Evolutionary conservation across 495 filamentous ascomycete genomes (phyloP), one percentile per base, ranked within the genome.

Genomic region (Cetradonia linearis): DNA sequence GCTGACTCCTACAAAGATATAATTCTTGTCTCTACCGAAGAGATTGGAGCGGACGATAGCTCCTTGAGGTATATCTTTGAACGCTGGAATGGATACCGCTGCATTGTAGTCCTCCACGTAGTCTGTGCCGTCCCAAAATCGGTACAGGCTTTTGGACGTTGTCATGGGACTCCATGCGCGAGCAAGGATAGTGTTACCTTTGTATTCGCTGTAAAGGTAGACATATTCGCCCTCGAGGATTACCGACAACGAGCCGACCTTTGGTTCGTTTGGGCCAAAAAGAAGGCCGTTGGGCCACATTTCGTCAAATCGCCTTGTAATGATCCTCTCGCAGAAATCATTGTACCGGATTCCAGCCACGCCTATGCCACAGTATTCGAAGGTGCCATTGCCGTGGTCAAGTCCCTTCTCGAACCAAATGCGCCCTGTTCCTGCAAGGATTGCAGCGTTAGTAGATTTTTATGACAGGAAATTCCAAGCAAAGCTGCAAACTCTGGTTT

Each of bases 1-100:
- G 49, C 55, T 63, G 34, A 63, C 61, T 16, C 70, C 70, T 23
- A 71, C 59, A 30, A 72, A 71, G 14, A 66, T 33, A 57, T 60
- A 72, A 25, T 56, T 48, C 11, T 59, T 63, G 8, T 64, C 46
- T 30, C 34, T 36, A 16, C 68, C 69, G 30, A 72, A 72, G 3
- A 72, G 56, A n/a, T 59, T 59, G 1, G 68, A 65, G 34, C 61
- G 55, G 42, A 68, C 62, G 25, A 72, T 54, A n/a, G 57, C 57
- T 23, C 69, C 70, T 34, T 72, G 69, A 25, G 62, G 61, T 20
- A 65, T 59, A 30, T 63, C 62, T 20, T 61, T 49, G 31, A 68
- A 60, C 2, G 68, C 60, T 23, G 50, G 11, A n/a, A 54, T 54
- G 18, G 69, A 56, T 13, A 46, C 49, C 25, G 58, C 59, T 13